Evolutionary conservation across 192 early-diverging fungal genomes (phyloP).

Genomic region (Rhizophlyctis rosea): DNA sequence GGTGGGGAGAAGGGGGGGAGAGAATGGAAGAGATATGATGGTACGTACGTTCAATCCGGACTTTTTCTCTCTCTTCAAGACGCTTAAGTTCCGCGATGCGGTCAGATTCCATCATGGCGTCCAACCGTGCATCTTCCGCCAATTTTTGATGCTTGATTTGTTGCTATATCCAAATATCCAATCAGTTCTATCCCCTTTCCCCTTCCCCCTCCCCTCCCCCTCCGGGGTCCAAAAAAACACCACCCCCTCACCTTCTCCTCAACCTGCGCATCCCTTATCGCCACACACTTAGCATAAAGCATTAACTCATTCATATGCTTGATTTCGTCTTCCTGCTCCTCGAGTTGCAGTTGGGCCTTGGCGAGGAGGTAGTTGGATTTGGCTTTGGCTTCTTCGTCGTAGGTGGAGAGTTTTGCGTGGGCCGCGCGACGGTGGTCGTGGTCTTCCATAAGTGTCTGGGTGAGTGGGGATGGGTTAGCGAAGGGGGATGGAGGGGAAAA

Average conservation of each 20-base stretch:
- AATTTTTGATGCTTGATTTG: slow-evolving; percentile 48
- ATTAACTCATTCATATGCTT: slow-evolving; percentile 66
- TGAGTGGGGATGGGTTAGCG: neutral
- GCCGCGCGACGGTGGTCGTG: slow-evolving; percentile 42
- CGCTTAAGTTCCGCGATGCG: slow-evolving; percentile 48
- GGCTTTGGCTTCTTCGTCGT: slow-evolving; percentile 54
- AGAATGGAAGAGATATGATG: neutral
- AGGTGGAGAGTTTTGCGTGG: slow-evolving; percentile 46
- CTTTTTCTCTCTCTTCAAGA: slow-evolving; percentile 48
- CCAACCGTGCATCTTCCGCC: slow-evolving; percentile 49
- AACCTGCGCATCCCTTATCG: slow-evolving; percentile 57
- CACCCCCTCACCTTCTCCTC: slow-evolving; percentile 60
- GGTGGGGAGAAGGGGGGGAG: neutral
- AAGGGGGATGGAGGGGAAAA: neutral
- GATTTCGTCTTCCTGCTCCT: slow-evolving; percentile 66
- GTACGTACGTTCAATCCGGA: slow-evolving; percentile 41
- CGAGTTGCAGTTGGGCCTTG: slow-evolving; percentile 59
- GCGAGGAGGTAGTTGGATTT: slow-evolving; percentile 54
- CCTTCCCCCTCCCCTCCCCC: too few species aligned
- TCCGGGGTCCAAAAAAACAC: too few species aligned
- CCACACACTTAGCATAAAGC: slow-evolving; percentile 63
- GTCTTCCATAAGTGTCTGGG: slow-evolving; percentile 50
- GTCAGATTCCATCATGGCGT: slow-evolving; percentile 58
- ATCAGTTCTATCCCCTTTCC: too few species aligned
- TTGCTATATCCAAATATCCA: too few species aligned